Base-by-base conservation (phyloP, 2,329 filamentous ascomycete species). In the Aspergillus carbonarius region DNA sequence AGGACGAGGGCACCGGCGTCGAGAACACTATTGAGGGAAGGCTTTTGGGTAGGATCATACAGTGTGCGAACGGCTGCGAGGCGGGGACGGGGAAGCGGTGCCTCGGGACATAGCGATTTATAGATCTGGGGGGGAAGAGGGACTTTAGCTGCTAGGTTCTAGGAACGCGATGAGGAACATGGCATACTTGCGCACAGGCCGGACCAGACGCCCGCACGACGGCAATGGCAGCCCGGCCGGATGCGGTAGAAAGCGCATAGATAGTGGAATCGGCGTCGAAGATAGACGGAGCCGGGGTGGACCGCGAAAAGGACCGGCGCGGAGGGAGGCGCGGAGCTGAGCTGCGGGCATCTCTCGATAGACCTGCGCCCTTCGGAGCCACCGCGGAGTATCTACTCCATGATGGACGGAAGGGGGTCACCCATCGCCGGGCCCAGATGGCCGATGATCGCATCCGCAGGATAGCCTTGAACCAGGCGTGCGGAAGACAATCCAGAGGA, bases 201-300 rank as follows among this genome's bases (percentile, higher is more conserved):
- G 90, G 83, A 0, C 95, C 95, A 4, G 95, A 97, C 25, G 96
- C 82, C 13, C 95, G 86, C 54, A 98, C 87, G 35, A 98, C 88
- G 1, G 93, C 93, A 72, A 99, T 96, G 1, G 92, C 95, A 44
- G 92, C 92, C 71, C 87, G 87, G 1, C 93, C 95, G 10, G 89
- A 81, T 0, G 91, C 92, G 0, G 93, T 96, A 0, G 93, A 97
- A 0, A 98, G 79, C 0, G 95, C 95, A 74, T 96, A 98, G 54
- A 99, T 96, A 1, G 93, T 98, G 3, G 74, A 72, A 12, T 76
- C 71, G 1, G 62, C 63, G 54, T 72, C 68, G 32, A 69, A 50
- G 53, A 66, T 63, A 17, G 67, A 69, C 2, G 20, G 44, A 23
- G n/a, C 12, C 1, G 53, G 54, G 2, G 27, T 15, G 4, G 66